Conservation (phyloP, 1,284 basidiomycete genomes). For the Melampsora larici-populina region DNA sequence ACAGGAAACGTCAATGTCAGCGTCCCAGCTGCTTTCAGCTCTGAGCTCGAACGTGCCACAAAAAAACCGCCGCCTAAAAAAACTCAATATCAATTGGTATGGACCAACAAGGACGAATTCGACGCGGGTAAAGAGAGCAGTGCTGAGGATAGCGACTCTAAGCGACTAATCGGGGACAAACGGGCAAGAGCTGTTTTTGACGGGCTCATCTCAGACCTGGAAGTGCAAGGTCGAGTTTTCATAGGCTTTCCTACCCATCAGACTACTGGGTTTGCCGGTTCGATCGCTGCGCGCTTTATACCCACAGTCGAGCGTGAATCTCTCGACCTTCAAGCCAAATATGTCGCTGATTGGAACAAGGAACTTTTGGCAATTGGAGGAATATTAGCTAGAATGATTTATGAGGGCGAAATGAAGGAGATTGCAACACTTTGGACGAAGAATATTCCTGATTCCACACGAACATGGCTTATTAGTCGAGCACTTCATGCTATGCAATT, state of each 20-base stretch:
- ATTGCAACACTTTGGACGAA: conserved; percentile 54
- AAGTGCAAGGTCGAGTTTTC: conserved; percentile 67
- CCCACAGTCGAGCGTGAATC: conserved; percentile 96
- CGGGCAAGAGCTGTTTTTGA: conserved; percentile 52
- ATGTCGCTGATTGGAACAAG: conserved; percentile 67
- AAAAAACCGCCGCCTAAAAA: conserved; percentile 86
- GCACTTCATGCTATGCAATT: conserved; percentile 82
- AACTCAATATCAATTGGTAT: conserved; percentile 80
- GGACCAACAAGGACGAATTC: conserved; percentile 83
- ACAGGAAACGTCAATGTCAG: conserved; percentile 74
- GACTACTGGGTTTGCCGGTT: conserved; percentile 87
- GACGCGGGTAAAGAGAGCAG: conserved; percentile 62
- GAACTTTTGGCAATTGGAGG: conserved; percentile 76
- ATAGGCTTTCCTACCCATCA: conserved; percentile 72
- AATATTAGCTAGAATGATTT: conserved; percentile 74
- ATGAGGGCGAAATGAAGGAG: conserved; percentile 73
- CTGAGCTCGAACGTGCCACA: conserved; percentile 83
- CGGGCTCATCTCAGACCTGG: conserved; percentile 52
- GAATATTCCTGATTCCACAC: conserved; percentile 49
- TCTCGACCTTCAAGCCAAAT: conserved; percentile 63
- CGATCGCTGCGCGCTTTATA: conserved; percentile 87
- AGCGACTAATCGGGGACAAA: conserved; percentile 53
- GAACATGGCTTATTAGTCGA: conserved; percentile 61
- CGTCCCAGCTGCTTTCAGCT: conserved; percentile 67
- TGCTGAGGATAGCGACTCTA: conserved; percentile 62